phyloP scores from a whole-genome alignment of 2,329 filamentous ascomycete genomes.

The Cadophora gregata region DNA sequence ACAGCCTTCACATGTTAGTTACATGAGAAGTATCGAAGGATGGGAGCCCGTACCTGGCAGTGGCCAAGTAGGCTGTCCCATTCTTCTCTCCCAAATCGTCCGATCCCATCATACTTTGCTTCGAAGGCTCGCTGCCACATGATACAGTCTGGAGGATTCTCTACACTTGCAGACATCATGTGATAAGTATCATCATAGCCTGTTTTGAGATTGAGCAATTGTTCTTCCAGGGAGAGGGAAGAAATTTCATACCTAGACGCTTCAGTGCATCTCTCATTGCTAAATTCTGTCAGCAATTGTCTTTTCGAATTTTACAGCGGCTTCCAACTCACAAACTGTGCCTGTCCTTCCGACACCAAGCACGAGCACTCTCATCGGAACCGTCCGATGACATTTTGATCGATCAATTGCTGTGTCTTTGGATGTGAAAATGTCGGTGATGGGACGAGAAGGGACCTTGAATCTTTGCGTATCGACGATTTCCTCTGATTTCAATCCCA shows the following conservation, averaged over 20 bases:
- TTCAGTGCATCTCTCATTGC: slow-evolving; percentile 70
- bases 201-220: not conserved
- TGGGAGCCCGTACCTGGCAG: slow-evolving; percentile 53
- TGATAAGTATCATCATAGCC: slow-evolving; percentile 71
- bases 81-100: slow-evolving; percentile 67
- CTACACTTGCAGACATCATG: slow-evolving; percentile 73
- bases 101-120: slow-evolving; percentile 64
- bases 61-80: slow-evolving; percentile 73
- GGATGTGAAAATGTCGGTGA: slow-evolving; percentile 64
- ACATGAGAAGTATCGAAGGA: not conserved
- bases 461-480: slow-evolving; percentile 3
- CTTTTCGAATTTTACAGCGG: not conserved
- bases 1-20: slow-evolving; percentile 49
- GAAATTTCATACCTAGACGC: slow-evolving; percentile 63
- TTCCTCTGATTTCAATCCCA: slow-evolving; percentile 7
- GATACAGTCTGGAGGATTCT: slow-evolving; percentile 70
- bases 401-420: slow-evolving; percentile 72
- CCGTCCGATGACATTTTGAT: slow-evolving; percentile 66
- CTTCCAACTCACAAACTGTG: slow-evolving; percentile 69
- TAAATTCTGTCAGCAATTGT: slow-evolving; percentile 38
- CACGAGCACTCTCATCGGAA: slow-evolving; percentile 75
- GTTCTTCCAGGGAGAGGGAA: not conserved
- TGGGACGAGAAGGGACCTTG: slow-evolving; percentile 47
- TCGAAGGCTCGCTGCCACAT: slow-evolving; percentile 74
- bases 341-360: slow-evolving; percentile 74